Base-by-base conservation (phyloP, 192 early-diverging fungal genomes). In the Rhizophagus clarus region DNA sequence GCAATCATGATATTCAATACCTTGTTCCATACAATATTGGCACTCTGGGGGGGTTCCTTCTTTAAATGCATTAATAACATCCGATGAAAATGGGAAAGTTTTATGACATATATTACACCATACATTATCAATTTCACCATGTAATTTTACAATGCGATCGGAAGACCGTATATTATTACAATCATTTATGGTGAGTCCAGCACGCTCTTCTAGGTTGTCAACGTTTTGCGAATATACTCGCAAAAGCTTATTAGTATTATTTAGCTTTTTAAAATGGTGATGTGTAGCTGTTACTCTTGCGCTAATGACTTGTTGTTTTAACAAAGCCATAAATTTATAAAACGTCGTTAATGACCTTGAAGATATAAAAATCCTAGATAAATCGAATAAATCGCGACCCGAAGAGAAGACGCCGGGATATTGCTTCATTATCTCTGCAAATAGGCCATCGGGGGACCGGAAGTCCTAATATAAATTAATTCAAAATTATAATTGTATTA, bases 161-260 rank as follows among this genome's bases (percentile, higher is more conserved):
- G 51, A 56, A 56, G 51, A 56, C 51, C 51, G 51, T 56, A 22
- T 56, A 22, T 56, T 56, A 56, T 56, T 17, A 20, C 51, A 56
- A 56, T 56, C 51, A 56, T 56, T 56, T 56, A 56, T 22, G 17
- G 51, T 17, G 51, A 56, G 51, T 15, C 66, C 66, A 31, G 66
- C 85, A 17, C 88, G 86, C 42, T 87, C 85, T 79, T 97, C 96
- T 26, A 97, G 83, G 73, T 92, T 89, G 81, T 97, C 96, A 68
- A 97, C 96, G 82, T 97, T 97, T 83, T 95, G 96, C 17, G 96
- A 96, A 76, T 97, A 97, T 82, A 93, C 95, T 10, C 96, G 87
- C 51, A 96, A 79, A n/a, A 97, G 89, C 82, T 93, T 90, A 28
- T 91, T 89, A 7, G 81, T 80, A n/a, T 91, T 87, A 61, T 92